Base-by-base conservation (phyloP, 2,329 filamentous ascomycete genomes). In the Penicillium italicum region DNA sequence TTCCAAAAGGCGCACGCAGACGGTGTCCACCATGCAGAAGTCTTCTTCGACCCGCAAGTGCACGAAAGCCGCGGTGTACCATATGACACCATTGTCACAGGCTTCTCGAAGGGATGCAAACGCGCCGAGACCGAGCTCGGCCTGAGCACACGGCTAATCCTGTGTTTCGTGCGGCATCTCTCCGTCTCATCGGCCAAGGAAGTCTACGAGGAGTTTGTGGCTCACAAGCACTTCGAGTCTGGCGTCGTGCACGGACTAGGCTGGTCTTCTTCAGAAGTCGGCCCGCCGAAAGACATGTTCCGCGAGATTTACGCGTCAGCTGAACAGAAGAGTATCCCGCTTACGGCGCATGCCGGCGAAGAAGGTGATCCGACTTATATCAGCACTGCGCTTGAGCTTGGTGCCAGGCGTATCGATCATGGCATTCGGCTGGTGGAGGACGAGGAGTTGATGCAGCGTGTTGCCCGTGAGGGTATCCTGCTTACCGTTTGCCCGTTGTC, bases 41-140 rank as follows among this genome's bases (percentile, higher is more conserved):
- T 91, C 61, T 92, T 91, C 76, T 91, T 92, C 74, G 89, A 92
- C 69, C 88, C 89, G 1, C 88, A 92, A 72, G 87, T 86, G 1
- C 89, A 92, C 71, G 81, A 84, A 5, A 75, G 74, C 12, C 81
- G 88, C 18, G 85, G 85, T 5, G 74, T 92, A 4, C 62, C 78
- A 8, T 87, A 89, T 67, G 75, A 80, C 16, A 86, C 82, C 2
- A 80, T 91, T 22, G 79, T 91, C 4, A 68, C 72, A 3, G 89
- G 89, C 3, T 85, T 90, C 63, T 75, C 74, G 0, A 77, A 78
- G 1, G 89, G 86, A 1, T 81, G 85, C 62, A 67, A 73, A 51
- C 80, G 83, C 22, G 88, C 88, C 1, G 76, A 84, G 65, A 70
- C 69, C 45, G 83, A 89, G 56, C 77, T 89, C n/a, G 83, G 81